Evolutionary conservation across 73 alveolate species (phyloP), one percentile per base, ranked within the genome.

Genomic region (Symbiodinium pilosum): DNA sequence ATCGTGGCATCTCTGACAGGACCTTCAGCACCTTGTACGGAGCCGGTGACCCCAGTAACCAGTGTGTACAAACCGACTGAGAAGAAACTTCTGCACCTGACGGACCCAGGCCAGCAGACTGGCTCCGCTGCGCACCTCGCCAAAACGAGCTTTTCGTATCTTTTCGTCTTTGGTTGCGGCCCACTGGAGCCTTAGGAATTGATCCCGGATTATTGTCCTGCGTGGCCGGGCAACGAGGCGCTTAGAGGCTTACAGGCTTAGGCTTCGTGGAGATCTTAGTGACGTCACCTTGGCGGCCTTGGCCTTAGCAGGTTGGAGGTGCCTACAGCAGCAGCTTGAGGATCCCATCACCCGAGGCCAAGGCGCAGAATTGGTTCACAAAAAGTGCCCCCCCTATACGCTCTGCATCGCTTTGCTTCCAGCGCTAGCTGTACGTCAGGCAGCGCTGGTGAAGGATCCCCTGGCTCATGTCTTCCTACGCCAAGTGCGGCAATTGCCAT

Each of bases 381-480:
- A 12, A 20, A 20, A 20, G 69, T 52, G 9, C 28, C 69, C 20
- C 20, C 69, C 69, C 9, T 52, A 20, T 52, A 52, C 69, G 28
- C 9, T 9, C 28, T 9, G 28, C 69, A 52, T 52, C 69, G 9
- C 20, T 52, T 52, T 52, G 9, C 69, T 20, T 12, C 9, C 9
- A 52, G 69, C 69, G 83, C 59, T 59, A 87, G 94, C 84, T 54
- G 34, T 26, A 54, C 28, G 84, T 59, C 41, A n/a, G n/a, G n/a
- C n/a, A n/a, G n/a, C n/a, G n/a, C n/a, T n/a, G n/a, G 47, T 59
- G 52, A 38, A 44, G 28, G 83, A 91, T n/a, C 97, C 97, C 54
- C 36, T 91, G 73, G 97, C 97, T 20, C 97, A 91, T 41, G 89
- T 91, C 97, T 91, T 69, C 81, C 81, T 91, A n/a, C 87, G 97